Base-by-base conservation (phyloP, 371 early-diverging fungal genomes). In the Umbelopsis sp. region DNA sequence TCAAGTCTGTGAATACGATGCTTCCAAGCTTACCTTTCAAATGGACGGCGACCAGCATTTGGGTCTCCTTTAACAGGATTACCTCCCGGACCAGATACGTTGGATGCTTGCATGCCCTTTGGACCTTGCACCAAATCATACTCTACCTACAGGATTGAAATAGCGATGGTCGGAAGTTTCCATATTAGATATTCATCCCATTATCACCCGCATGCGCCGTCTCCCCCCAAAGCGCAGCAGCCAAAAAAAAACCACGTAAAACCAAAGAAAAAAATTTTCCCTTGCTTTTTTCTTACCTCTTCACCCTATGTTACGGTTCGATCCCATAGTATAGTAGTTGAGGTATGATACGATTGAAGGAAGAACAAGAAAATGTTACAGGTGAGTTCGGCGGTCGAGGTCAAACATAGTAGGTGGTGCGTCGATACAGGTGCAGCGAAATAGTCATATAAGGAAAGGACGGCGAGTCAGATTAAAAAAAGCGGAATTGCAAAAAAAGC, bases 71-170 rank as follows among this genome's bases (percentile, higher is more conserved):
- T 82, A 29, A 95, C 94, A 64, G 84, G 77, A 2, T 71, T 70
- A 37, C 94, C 93, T 62, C 81, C 74, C 0, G 93, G 94, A 3
- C 96, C 94, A 16, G 94, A 85, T 9, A 94, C 94, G 65, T 92
- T 87, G 20, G 93, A 86, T 1, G 96, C 94, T 70, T 93, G 93
- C 75, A 91, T 81, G 0, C 96, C 96, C 75, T 95, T 95, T 46
- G 92, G 86, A 6, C 94, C 94, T 67, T 88, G 83, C 10, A 89
- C 80, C n/a, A 92, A 71, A 66, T 92, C 93, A 76, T 89, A 95
- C 69, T 95, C 95, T 22, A 94, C 94, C 82, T 83, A 69, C n/a
- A 52, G 48, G 35, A 37, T 18, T 22, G 16, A 51, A 38, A 50
- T 24, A 29, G 32, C 46, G n/a, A 66, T 32, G 14, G 35, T 57